Evolutionary conservation across 225 moss, liverwort and hornwort genomes (phyloP), one percentile per base, ranked within the genome.

Genomic region (Pseudoscleropodium purum): DNA sequence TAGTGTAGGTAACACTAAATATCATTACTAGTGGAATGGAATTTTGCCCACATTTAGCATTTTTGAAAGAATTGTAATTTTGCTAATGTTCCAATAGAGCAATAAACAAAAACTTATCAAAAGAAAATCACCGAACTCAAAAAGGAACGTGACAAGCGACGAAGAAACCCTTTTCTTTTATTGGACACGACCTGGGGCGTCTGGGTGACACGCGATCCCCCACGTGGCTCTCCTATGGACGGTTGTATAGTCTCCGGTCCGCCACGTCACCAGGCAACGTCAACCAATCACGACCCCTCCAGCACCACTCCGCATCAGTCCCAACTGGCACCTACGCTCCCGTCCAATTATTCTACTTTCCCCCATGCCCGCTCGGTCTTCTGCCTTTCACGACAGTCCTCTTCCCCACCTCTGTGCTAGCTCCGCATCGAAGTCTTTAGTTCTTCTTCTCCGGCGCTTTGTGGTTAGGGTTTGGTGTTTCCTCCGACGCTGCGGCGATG

Each of bases 401-500:
- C 54, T 41, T 30, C 13, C 23, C 52, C 51, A 33, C 57, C 30
- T 5, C 37, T 6, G 43, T 25, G 24, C 12, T 24, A 67, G n/a
- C 39, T 24, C 69, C 59, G 69, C n/a, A 25, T 79, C n/a, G 4
- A 78, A 24, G 19, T 24, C 34, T 19, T 51, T 23, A 6, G 25
- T 70, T 45, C 34, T 16, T 3, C 75, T 23, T 12, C 77, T 45
- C 23, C 78, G 54, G 65, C 56, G 87, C 79, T 51, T 47, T 25
- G 31, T 45, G 45, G 25, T 82, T 90, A 90, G 90, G 90, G 86
- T 90, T 90, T 37, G 47, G 85, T 79, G 81, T 63, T 29, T 45
- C 43, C 83, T 88, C 27, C 75, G 36, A 54, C 76, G 61, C 89
- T 75, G 84, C 68, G 66, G 89, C 81, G 68, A 92, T 92, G 92